Evolutionary conservation across 306 rosid species (phyloP).

Genomic region (Prunus davidiana): DNA sequence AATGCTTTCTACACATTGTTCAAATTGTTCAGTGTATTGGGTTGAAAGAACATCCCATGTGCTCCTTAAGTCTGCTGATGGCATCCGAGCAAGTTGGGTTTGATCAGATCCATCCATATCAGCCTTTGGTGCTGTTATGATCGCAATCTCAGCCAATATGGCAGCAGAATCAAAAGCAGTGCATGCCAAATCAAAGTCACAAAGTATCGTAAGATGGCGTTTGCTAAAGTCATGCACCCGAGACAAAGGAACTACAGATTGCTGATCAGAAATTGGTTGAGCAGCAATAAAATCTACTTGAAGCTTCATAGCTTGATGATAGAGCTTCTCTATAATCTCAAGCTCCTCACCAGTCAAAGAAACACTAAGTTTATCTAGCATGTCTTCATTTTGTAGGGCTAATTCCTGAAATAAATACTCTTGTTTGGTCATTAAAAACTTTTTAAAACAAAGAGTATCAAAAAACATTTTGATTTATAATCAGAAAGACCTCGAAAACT

Average conservation of each 20-base stretch:
- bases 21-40: slow-evolving; percentile 13
- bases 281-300: slow-evolving; percentile 13
- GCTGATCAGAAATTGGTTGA: slow-evolving; percentile 17
- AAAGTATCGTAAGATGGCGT: slow-evolving; percentile 19
- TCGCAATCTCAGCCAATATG: slow-evolving; percentile 20
- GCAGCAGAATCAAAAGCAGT: slow-evolving; percentile 20
- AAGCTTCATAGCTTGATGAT: slow-evolving; percentile 25
- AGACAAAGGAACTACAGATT: slow-evolving; percentile 21
- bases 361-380: slow-evolving; percentile 23
- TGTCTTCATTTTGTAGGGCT: slow-evolving; percentile 15
- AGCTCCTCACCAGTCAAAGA: slow-evolving; percentile 29
- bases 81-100: neutral
- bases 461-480: neutral
- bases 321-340: slow-evolving; percentile 13
- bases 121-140: slow-evolving; percentile 5
- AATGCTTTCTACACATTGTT: slow-evolving; percentile 7
- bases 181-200: slow-evolving; percentile 33
- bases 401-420: slow-evolving; percentile 11
- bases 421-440: neutral
- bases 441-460: neutral
- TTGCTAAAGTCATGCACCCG: neutral
- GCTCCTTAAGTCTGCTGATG: slow-evolving; percentile 11
- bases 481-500: slow-evolving; percentile 12
- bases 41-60: slow-evolving; percentile 17
- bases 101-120: slow-evolving; percentile 11